Evolutionary conservation across 257 asterid genomes (phyloP).

Genomic region (Ocimum tenuiflorum): DNA sequence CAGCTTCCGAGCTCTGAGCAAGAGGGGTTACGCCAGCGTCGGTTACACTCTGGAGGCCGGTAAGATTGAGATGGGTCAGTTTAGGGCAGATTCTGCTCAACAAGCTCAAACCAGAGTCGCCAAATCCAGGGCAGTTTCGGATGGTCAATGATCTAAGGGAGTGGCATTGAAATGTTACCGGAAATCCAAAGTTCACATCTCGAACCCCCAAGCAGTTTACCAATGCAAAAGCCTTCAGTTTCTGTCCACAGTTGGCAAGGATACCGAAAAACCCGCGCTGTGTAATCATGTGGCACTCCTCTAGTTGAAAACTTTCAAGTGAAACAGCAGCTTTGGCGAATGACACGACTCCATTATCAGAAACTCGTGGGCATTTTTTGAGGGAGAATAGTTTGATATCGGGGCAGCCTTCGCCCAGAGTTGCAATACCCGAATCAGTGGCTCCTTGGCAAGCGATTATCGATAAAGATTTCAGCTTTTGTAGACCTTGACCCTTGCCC

Average conservation of each 20-base stretch:
- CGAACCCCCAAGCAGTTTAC: constrained; percentile 56
- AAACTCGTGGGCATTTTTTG: constrained; percentile 41
- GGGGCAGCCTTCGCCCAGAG: constrained; percentile 60
- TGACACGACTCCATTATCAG: constrained; percentile 61
- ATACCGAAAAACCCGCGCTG: constrained; percentile 53
- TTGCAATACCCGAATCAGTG: constrained; percentile 58
- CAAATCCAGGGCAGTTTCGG: constrained; percentile 64
- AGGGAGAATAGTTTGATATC: constrained; percentile 41
- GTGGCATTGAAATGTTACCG: constrained; percentile 27
- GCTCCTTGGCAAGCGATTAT: constrained; percentile 55
- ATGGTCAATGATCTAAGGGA: constrained; percentile 58
- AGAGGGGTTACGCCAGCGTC: constrained; percentile 58
- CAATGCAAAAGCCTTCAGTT: constrained; percentile 52
- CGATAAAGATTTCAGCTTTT: constrained; percentile 48
- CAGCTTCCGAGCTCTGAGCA: constrained; percentile 40
- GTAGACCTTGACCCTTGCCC: constrained; percentile 72
- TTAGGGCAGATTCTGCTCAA: constrained; percentile 58
- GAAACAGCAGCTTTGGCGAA: constrained; percentile 44
- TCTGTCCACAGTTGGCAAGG: constrained; percentile 43
- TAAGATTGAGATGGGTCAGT: constrained; percentile 43
- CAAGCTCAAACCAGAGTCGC: constrained; percentile 41
- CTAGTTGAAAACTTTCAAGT: constrained; percentile 56
- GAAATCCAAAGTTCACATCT: constrained; percentile 34
- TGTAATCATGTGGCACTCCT: constrained; percentile 72
- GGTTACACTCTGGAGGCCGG: constrained; percentile 40